Evolutionary conservation across 371 early-diverging fungal species (phyloP), one percentile per base, ranked within the genome.

Genomic region (Cokeromyces recurvatus): DNA sequence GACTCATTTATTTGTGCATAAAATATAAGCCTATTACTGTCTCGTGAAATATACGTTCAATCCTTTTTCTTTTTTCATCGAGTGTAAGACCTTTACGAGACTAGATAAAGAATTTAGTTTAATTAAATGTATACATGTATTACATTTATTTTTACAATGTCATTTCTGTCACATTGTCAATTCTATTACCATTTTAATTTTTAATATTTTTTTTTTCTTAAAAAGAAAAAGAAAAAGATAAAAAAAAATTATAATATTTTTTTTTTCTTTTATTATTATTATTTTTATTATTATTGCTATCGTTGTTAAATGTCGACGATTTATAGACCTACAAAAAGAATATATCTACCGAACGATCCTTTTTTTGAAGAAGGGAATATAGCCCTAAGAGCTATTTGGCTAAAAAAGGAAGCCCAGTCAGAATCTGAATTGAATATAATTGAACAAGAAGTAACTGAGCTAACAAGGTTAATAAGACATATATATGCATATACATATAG

Each of bases 11-110:
- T 27, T 27, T 27, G 29, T 16, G 15, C 8, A 39, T 48, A 17
- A 29, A 29, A 11, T 29, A 29, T 29, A 29, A 5, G 29, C 29
- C 11, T 29, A 62, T 39, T 74, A 87, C 87, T 19, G 85, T 73
- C 53, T 94, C 93, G 59, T 89, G 87, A 60, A 93, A 87, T 34
- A 90, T 58, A 15, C 84, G 85, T 51, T 81, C 55, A 50, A 95
- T 61, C 34, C 86, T 76, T 47, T 76, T 83, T 42, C 88, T 79
- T 67, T 95, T 95, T 48, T 94, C 94, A 8, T 85, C 87, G 4
- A 72, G 64, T 6, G 87, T 85, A 10, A 89, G 63, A 10, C 84
- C 85, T 62, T 61, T 65, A 5, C 43, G 48, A 37, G 69, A 53
- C 63, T 65, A 55, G 4, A 35, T 2, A 32, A 34, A 12, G 21